Conservation (phyloP, 2,329 filamentous ascomycete species). For the Ophiocordyceps camponoti-saundersi region DNA sequence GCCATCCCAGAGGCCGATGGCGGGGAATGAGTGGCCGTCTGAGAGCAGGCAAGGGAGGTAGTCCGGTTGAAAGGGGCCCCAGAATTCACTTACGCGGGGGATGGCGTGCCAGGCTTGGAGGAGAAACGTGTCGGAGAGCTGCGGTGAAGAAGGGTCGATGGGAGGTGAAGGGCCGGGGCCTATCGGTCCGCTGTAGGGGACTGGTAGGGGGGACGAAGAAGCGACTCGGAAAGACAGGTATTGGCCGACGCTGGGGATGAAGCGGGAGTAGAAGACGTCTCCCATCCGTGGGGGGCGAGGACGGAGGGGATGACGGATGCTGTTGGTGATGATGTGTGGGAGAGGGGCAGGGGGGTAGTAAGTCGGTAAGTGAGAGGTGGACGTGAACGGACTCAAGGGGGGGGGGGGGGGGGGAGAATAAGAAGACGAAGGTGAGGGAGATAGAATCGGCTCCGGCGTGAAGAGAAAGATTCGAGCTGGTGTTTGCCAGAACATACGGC, state of each 20-base stretch:
- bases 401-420: slow-evolving; percentile 17
- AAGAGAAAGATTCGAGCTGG: slow-evolving; percentile 79
- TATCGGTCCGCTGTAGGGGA: slow-evolving; percentile 45
- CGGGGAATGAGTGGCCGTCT: slow-evolving; percentile 67
- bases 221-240: slow-evolving; percentile 84
- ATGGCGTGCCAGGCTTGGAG: slow-evolving; percentile 81
- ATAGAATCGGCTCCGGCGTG: slow-evolving; percentile 25
- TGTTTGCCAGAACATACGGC: slow-evolving; percentile 79
- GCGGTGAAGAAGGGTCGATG: slow-evolving; percentile 17
- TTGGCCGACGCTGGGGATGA: slow-evolving; percentile 63
- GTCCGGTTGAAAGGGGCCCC: slow-evolving; percentile 49
- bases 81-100: slow-evolving; percentile 68
- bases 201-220: slow-evolving; percentile 45
- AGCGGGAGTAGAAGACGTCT: slow-evolving; percentile 81
- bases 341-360: slow-evolving; percentile 76
- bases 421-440: neutral
- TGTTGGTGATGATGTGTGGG: slow-evolving; percentile 64
- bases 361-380: slow-evolving; percentile 70
- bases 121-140: slow-evolving; percentile 37
- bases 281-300: slow-evolving; percentile 82
- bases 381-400: slow-evolving; percentile 56
- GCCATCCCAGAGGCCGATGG: slow-evolving; percentile 85
- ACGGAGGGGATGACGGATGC: slow-evolving; percentile 68
- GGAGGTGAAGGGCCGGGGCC: slow-evolving; percentile 22
- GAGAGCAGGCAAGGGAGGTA: slow-evolving; percentile 53